Percentiles rank a stretch among this genome's conserved stretches.
Conservation (phyloP, 176 grass and related monocot species). For the Rhynchospora pubera region DNA sequence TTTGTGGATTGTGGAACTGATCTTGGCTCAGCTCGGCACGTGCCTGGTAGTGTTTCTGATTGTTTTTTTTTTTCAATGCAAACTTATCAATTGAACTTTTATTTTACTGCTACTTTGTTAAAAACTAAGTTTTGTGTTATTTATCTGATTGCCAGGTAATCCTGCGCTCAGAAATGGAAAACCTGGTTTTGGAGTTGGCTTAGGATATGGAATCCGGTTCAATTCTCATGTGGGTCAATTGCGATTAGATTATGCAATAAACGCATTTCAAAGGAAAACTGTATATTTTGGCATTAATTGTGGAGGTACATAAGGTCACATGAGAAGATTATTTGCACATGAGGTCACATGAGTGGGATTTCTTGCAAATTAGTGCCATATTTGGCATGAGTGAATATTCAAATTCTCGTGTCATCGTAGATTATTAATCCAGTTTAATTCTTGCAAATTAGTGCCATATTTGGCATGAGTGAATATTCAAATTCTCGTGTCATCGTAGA, state of each 20-base stretch:
- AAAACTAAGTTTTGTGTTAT: not conserved
- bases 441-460: not conserved
- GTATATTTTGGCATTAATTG: constrained; percentile 83
- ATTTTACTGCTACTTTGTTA: not conserved
- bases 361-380: not conserved
- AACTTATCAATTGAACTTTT: not conserved
- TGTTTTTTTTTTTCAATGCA: not conserved
- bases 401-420: not conserved
- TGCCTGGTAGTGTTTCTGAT: constrained; percentile 54
- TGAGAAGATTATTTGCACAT: not conserved
- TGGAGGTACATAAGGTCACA: constrained; percentile 31
- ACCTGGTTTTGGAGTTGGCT: constrained; percentile 75
- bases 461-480: not conserved
- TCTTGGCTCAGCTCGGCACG: constrained; percentile 72
- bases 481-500: not conserved
- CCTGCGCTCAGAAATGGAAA: constrained; percentile 78
- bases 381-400: not conserved
- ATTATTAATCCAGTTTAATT: not conserved
- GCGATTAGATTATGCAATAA: constrained; percentile 68
- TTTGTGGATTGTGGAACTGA: constrained; percentile 94
- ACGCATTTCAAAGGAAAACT: constrained; percentile 75
- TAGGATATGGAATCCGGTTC: constrained; percentile 74
- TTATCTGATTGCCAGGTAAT: constrained; percentile 55
- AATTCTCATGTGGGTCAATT: constrained; percentile 80
- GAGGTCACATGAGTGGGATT: not conserved